Evolutionary conservation across 768 basidiomycete species (phyloP).

Genomic region (Leucocoprinus leucothites): DNA sequence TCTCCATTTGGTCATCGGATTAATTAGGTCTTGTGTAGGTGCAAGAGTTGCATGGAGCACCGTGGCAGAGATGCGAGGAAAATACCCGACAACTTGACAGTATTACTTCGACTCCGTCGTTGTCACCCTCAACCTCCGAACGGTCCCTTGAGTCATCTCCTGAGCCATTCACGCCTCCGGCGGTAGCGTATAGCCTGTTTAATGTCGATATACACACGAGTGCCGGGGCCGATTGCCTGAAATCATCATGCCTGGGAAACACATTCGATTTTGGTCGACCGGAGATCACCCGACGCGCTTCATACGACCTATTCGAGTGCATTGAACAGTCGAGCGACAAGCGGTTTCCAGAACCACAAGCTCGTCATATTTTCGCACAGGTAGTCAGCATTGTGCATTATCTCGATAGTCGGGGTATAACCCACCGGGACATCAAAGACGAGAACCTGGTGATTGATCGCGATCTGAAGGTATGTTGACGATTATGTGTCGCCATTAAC

Average conservation of each 20-base stretch:
- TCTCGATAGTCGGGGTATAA: constrained; percentile 78
- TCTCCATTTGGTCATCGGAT: neutral
- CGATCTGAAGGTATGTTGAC: constrained; percentile 55
- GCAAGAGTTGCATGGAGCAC: constrained; percentile 90
- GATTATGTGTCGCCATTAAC: constrained; percentile 8
- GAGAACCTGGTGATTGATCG: constrained; percentile 86
- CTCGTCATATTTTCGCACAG: constrained; percentile 82
- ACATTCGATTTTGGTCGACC: constrained; percentile 17
- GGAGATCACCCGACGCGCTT: constrained; percentile 64
- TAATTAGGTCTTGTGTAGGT: constrained; percentile 46
- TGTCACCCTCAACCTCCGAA: constrained; percentile 45
- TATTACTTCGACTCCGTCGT: constrained; percentile 43
- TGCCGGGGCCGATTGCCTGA: neutral
- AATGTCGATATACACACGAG: neutral
- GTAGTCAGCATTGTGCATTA: constrained; percentile 84
- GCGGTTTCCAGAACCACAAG: constrained; percentile 72
- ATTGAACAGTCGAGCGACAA: constrained; percentile 86
- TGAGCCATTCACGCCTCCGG: constrained; percentile 27
- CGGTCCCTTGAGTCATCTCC: constrained; percentile 24
- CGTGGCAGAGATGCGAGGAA: constrained; percentile 62
- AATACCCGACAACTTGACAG: constrained; percentile 18
- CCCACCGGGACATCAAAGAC: constrained; percentile 96
- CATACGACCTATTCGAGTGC: constrained; percentile 93
- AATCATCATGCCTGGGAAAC: constrained; percentile 17
- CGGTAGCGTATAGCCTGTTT: constrained; percentile 5